Conservation (phyloP, 75 land plant species). For the Sequoiadendron giganteum region DNA sequence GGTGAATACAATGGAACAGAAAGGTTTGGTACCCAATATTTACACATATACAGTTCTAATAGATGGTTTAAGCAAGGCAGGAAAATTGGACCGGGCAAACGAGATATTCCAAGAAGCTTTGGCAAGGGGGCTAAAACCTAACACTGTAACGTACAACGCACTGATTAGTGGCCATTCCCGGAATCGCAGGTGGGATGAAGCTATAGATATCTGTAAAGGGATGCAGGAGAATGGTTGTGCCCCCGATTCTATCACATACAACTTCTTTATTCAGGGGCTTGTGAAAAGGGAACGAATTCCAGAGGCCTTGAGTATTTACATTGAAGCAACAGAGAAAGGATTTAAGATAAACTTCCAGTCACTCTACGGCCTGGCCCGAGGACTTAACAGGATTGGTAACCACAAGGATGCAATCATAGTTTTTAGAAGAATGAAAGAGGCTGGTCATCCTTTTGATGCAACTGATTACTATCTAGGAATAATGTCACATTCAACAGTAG, state of each 20-base stretch:
- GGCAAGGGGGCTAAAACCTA: slow-evolving; percentile 27
- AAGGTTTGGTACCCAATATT: slow-evolving; percentile 20
- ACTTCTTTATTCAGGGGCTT: slow-evolving; percentile 16
- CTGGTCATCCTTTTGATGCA: neutral
- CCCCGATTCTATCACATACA: slow-evolving; percentile 21
- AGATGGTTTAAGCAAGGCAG: slow-evolving; percentile 34
- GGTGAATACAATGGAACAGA: slow-evolving; percentile 16
- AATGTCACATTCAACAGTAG: neutral
- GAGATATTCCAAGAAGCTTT: slow-evolving; percentile 34
- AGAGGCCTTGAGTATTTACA: slow-evolving; percentile 2
- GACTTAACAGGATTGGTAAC: slow-evolving; percentile 11
- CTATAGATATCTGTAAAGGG: neutral
- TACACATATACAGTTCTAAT: slow-evolving; percentile 45
- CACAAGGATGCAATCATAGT: slow-evolving; percentile 6
- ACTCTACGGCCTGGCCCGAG: slow-evolving; percentile 7
- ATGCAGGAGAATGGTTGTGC: slow-evolving; percentile 16
- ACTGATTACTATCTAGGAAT: slow-evolving; percentile 8
- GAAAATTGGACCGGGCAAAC: slow-evolving; percentile 32
- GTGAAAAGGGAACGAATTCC: slow-evolving; percentile 8
- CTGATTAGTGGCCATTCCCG: slow-evolving; percentile 21
- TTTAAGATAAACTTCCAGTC: neutral
- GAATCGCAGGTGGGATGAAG: slow-evolving; percentile 19
- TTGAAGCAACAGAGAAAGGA: neutral
- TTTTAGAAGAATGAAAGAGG: neutral
- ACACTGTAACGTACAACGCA: slow-evolving; percentile 32